phyloP scores from a whole-genome alignment of 371 early-diverging fungal genomes.

The Mucor circinelloides region DNA sequence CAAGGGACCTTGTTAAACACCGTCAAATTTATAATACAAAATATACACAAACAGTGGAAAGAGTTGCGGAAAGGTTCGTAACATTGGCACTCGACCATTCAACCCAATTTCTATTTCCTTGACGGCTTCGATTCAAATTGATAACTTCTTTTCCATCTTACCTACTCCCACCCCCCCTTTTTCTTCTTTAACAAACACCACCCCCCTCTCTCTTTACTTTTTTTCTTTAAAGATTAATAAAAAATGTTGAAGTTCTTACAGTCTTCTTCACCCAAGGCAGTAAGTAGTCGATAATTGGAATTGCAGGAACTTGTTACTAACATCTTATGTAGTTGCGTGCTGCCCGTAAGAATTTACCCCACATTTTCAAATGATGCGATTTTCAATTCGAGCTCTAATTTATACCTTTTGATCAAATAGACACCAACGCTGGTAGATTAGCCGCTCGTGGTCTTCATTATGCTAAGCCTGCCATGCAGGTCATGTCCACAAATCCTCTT shows the following conservation, averaged over 20 bases:
- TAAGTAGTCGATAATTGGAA: constrained; percentile 8
- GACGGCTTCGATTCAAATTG: constrained; percentile 1
- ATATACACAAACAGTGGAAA: constrained; percentile 10
- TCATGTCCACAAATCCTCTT: constrained; percentile 73
- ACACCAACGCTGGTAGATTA: constrained; percentile 19
- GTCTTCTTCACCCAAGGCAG: constrained; percentile 30
- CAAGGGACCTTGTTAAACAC: constrained; percentile 20
- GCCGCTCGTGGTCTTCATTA: constrained; percentile 28
- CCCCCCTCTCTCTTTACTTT: constrained; percentile 25
- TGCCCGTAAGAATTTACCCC: constrained; percentile 21
- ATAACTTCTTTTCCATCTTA: not conserved
- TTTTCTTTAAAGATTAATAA: constrained; percentile 2
- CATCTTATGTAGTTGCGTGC: constrained; percentile 19
- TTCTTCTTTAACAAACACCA: constrained; percentile 9
- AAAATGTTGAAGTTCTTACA: constrained; percentile 37
- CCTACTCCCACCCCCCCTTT: constrained; percentile 10
- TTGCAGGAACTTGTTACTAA: not conserved
- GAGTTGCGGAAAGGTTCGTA: constrained; percentile 17
- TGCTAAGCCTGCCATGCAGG: constrained; percentile 66
- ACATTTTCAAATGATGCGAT: not conserved
- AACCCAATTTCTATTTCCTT: not conserved
- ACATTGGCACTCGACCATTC: not conserved
- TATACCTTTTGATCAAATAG: not conserved
- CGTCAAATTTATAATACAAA: constrained; percentile 25
- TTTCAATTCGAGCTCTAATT: not conserved